phyloP scores from a whole-genome alignment of 768 basidiomycete genomes.

The Lactifluus subvellereus region DNA sequence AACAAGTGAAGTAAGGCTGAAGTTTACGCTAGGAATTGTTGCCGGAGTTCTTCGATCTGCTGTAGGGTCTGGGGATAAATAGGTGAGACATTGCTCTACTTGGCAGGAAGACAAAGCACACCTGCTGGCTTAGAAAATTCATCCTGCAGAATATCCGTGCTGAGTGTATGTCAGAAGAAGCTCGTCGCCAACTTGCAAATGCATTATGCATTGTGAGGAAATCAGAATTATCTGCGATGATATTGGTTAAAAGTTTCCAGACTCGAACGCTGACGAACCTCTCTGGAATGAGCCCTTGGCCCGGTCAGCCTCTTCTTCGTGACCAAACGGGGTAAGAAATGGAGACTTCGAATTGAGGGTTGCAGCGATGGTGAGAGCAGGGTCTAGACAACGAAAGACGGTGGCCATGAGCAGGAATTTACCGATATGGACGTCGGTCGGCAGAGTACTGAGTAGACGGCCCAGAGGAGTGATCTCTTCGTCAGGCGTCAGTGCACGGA shows the following conservation, averaged over 20 bases:
- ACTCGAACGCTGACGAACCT: constrained; percentile 24
- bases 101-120: constrained; percentile 27
- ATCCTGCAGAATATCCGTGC: constrained; percentile 72
- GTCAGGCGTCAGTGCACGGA: constrained; percentile 72
- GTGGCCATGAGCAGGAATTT: constrained; percentile 86
- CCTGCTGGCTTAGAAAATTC: constrained; percentile 82
- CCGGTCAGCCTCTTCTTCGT: constrained; percentile 79
- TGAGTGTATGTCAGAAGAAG: constrained; percentile 52
- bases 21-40: constrained; percentile 46
- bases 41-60: constrained; percentile 93
- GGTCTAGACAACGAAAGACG: constrained; percentile 85
- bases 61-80: constrained; percentile 61
- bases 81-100: background rate
- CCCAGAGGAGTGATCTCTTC: constrained; percentile 98
- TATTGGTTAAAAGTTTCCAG: background rate
- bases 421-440: constrained; percentile 93
- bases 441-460: constrained; percentile 79
- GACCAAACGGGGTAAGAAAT: constrained; percentile 83
- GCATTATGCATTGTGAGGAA: constrained; percentile 92
- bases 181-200: constrained; percentile 80
- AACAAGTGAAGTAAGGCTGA: background rate
- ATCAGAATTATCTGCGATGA: constrained; percentile 75
- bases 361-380: constrained; percentile 94
- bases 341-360: constrained; percentile 90
- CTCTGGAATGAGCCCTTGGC: constrained; percentile 75